Evolutionary conservation across 2,329 filamentous ascomycete genomes (phyloP).

Genomic region (Fusarium caatingaense): DNA sequence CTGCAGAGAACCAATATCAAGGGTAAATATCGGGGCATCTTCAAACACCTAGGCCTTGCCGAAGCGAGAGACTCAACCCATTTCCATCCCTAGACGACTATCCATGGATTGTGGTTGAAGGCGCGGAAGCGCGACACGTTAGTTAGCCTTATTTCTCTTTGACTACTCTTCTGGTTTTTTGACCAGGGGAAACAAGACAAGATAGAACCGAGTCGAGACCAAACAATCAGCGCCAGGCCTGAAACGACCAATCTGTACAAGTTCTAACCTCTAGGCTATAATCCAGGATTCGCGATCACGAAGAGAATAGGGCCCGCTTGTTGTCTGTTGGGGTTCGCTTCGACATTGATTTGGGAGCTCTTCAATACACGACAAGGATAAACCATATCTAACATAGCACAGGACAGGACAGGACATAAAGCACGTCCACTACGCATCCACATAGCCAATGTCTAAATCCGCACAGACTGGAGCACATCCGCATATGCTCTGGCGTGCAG

Average conservation of each 20-base stretch:
- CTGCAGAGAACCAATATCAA: conserved; percentile 10
- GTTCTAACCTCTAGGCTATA: conserved; percentile 16
- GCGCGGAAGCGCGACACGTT: conserved; percentile 31
- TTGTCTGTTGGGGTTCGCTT: conserved; percentile 23
- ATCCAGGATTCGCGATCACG: conserved; percentile 26
- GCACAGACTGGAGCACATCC: conserved; percentile 33
- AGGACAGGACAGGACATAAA: conserved; percentile 11
- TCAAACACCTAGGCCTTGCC: conserved; percentile 21
- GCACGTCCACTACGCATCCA: conserved; percentile 30
- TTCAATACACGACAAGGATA: conserved; percentile 32
- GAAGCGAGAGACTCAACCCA: conserved; percentile 28
- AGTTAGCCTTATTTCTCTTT: conserved; percentile 22
- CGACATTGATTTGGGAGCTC: conserved; percentile 26
- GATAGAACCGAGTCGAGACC: conserved; percentile 27
- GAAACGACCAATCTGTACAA: conserved; percentile 32
- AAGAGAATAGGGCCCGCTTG: conserved; percentile 27
- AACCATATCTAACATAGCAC: conserved; percentile 7
- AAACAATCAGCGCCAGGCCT: conserved; percentile 26
- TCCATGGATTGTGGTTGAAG: conserved; percentile 32
- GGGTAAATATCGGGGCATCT: conserved; percentile 8
- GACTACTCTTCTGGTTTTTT: conserved; percentile 17
- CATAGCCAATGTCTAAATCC: conserved; percentile 30
- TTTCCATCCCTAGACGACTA: conserved; percentile 16
- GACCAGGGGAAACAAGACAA: conserved; percentile 16
- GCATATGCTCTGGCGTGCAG: conserved; percentile 27